Conservation (phyloP, 768 basidiomycete species). For the Exsudoporus frostii region DNA sequence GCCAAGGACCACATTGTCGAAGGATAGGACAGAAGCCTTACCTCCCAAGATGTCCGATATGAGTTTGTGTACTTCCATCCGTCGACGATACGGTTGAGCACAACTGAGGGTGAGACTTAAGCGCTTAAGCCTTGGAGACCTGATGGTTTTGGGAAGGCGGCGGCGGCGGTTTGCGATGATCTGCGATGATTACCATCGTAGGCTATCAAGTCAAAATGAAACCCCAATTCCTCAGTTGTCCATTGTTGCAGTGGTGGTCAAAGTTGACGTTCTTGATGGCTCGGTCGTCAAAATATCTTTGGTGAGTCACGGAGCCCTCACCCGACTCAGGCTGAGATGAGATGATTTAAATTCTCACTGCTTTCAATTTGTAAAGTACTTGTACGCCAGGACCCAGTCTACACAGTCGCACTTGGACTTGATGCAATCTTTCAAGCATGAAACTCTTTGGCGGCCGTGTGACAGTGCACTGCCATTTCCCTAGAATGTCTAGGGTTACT, state of each 20-base stretch:
- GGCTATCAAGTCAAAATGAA: neutral
- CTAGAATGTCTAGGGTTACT: too few relatives aligned
- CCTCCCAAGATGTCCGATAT: constrained; percentile 19
- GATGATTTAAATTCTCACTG: too few relatives aligned
- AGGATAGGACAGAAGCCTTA: constrained; percentile 38
- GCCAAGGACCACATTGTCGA: constrained; percentile 42
- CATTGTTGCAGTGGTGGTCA: neutral
- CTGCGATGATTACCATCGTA: neutral
- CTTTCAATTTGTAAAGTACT: too few relatives aligned
- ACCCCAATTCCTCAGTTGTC: neutral
- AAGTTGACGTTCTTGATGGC: neutral
- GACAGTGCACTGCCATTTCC: too few relatives aligned
- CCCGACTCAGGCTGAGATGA: too few relatives aligned
- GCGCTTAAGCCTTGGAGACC: too few relatives aligned
- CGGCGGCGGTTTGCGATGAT: constrained; percentile 5
- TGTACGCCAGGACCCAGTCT: too few relatives aligned
- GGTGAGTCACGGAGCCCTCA: too few relatives aligned
- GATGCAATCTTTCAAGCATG: too few relatives aligned
- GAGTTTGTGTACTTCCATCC: constrained; percentile 11
- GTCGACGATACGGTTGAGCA: neutral
- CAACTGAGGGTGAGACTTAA: neutral
- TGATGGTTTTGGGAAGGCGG: constrained; percentile 3
- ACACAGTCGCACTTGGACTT: too few relatives aligned
- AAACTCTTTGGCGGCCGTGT: too few relatives aligned
- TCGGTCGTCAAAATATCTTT: too few relatives aligned